Percentiles rank a stretch among this genome's conserved stretches.
Conservation (phyloP, 257 asterid genomes). For the Fraxinus pennsylvanica region DNA sequence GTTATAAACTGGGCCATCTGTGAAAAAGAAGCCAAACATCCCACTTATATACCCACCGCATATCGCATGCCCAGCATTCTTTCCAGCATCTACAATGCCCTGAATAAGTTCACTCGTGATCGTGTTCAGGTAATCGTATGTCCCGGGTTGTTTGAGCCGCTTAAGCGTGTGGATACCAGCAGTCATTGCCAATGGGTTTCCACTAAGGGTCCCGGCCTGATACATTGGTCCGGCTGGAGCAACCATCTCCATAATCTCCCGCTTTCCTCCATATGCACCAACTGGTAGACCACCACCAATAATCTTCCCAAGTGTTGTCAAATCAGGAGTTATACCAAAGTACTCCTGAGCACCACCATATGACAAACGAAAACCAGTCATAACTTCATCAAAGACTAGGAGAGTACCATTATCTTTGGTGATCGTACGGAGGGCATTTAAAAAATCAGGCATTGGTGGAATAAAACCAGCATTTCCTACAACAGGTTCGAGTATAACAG, state of each 20-base stretch:
- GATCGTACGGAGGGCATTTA: constrained; percentile 54
- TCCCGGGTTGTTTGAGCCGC: constrained; percentile 67
- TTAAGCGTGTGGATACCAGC: constrained; percentile 96
- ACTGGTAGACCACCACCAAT: constrained; percentile 98
- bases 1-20: constrained; percentile 75
- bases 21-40: constrained; percentile 94
- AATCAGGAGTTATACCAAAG: constrained; percentile 86
- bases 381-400: constrained; percentile 89
- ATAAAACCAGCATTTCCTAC: constrained; percentile 97
- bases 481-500: constrained; percentile 85
- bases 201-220: constrained; percentile 96
- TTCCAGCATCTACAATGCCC: constrained; percentile 78
- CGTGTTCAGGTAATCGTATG: constrained; percentile 73
- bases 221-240: constrained; percentile 99
- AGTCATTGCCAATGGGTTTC: constrained; percentile 98
- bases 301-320: constrained; percentile 96
- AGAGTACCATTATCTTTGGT: constrained; percentile 68
- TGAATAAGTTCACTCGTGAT: constrained; percentile 66
- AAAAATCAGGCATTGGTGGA: constrained; percentile 72
- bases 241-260: constrained; percentile 98
- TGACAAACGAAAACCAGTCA: constrained; percentile 90
- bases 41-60: constrained; percentile 86
- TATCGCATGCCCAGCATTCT: constrained; percentile 87
- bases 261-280: constrained; percentile 97
- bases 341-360: constrained; percentile 99